Percentiles rank a stretch among this genome's conserved stretches.
Evolutionary conservation across 2,329 filamentous ascomycete genomes (phyloP).

Genomic region (Sordariomycetes sp.): DNA sequence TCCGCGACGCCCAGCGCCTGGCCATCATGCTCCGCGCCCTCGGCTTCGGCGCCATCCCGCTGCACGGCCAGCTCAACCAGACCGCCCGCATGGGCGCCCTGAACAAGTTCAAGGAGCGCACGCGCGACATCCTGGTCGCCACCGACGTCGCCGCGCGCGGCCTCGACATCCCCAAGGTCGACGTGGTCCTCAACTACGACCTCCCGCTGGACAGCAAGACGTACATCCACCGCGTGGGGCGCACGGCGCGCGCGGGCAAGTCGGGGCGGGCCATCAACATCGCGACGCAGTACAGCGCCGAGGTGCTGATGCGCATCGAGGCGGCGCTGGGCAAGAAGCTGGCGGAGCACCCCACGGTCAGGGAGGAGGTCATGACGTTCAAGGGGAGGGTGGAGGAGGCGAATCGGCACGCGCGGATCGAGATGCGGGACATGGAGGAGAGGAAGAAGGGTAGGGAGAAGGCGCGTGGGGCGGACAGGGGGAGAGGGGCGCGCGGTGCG

Average conservation of each 20-base stretch:
- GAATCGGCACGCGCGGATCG: conserved; percentile 64
- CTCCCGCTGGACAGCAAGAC: conserved; percentile 79
- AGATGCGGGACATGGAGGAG: conserved; percentile 75
- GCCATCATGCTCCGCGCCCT: conserved; percentile 74
- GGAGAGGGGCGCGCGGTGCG: no score
- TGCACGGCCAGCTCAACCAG: conserved; percentile 88
- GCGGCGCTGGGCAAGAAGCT: conserved; percentile 70
- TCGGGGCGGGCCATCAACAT: conserved; percentile 71
- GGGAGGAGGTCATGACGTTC: conserved; percentile 80
- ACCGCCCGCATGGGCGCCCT: conserved; percentile 77
- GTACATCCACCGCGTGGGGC: conserved; percentile 81
- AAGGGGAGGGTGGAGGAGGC: conserved; percentile 71
- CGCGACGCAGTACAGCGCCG: conserved; percentile 80
- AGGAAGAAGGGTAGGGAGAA: conserved; percentile 44
- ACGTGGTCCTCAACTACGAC: conserved; percentile 79
- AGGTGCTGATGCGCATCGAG: conserved; percentile 74
- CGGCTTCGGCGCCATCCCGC: conserved; percentile 81
- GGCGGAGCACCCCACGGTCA: conserved; percentile 55
- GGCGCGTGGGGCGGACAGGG: conserved; percentile 28
- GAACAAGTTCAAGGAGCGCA: conserved; percentile 75
- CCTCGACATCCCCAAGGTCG: conserved; percentile 86
- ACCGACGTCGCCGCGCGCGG: conserved; percentile 92
- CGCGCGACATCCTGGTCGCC: conserved; percentile 79
- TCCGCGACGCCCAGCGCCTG: conserved; percentile 80
- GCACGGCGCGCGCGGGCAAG: conserved; percentile 79